These are phyloP conservation scores for Suillus occidentalis DNA, from an alignment of 768 basidiomycete genomes.

Conservation along the genomic window DNA sequence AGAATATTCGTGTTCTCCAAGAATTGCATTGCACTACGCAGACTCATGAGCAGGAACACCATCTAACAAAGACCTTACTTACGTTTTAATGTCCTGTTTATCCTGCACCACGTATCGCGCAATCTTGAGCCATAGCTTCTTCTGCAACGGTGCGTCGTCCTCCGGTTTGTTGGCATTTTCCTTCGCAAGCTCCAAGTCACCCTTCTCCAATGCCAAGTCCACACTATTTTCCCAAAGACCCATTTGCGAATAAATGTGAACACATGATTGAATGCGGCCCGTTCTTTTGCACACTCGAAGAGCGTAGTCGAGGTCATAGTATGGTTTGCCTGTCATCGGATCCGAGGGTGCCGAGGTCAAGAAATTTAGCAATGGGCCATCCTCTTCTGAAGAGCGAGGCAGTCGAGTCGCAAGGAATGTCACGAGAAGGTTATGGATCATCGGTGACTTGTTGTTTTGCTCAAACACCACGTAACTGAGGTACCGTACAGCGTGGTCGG, in stretches of 20 bases:
- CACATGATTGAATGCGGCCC: constrained; percentile 82
- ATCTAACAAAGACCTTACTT: constrained; percentile 35
- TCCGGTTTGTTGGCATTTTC: constrained; percentile 94
- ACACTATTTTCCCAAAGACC: constrained; percentile 96
- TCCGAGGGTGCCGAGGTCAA: constrained; percentile 79
- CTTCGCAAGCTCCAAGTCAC: constrained; percentile 93
- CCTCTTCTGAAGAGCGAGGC: constrained; percentile 53
- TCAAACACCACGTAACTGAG: constrained; percentile 84
- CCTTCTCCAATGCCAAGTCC: constrained; percentile 90
- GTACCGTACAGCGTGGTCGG: constrained; percentile 89
- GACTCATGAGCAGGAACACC: constrained; percentile 1
- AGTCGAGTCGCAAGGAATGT: constrained; percentile 73
- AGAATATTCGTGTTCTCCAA: constrained; percentile 91
- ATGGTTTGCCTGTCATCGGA: constrained; percentile 81
- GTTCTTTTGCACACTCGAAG: constrained; percentile 86
- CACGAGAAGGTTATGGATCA: constrained; percentile 91
- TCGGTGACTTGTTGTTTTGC: constrained; percentile 75
- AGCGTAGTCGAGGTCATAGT: constrained; percentile 97
- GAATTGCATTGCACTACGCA: constrained; percentile 89
- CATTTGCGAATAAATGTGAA: constrained; percentile 97
- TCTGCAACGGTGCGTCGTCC: constrained; percentile 81
- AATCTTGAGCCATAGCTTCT: constrained; percentile 97
- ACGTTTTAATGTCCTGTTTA: constrained; percentile 98
- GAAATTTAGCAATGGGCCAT: constrained; percentile 79
- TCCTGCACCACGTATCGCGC: constrained; percentile 98